phyloP scores from a whole-genome alignment of 2,329 filamentous ascomycete genomes.

The Elsinoe fawcettii region DNA sequence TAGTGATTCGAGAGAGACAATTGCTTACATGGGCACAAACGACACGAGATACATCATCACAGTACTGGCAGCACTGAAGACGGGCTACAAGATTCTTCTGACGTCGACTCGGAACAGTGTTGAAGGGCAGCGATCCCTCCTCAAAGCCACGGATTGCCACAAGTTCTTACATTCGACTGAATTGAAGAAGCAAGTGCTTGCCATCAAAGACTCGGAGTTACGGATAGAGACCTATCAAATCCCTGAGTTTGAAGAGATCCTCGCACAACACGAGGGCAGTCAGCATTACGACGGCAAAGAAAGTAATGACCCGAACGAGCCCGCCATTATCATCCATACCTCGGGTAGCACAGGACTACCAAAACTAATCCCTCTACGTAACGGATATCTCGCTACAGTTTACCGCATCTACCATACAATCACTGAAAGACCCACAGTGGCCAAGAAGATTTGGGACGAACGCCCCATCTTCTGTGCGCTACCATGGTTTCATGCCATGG shows the following conservation, averaged over 20 bases:
- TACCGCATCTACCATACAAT: slow-evolving; percentile 34
- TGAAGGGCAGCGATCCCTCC: slow-evolving; percentile 17
- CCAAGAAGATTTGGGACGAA: slow-evolving; percentile 12
- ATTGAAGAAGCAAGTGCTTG: slow-evolving; percentile 13
- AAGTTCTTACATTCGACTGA: slow-evolving; percentile 15
- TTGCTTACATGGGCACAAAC: slow-evolving; percentile 23
- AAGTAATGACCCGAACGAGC: slow-evolving; percentile 29
- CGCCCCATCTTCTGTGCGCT: slow-evolving; percentile 23
- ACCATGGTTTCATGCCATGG: slow-evolving; percentile 20
- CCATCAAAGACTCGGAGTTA: slow-evolving; percentile 14
- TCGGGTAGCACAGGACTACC: slow-evolving; percentile 39
- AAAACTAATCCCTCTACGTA: slow-evolving; percentile 34
- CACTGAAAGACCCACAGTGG: slow-evolving; percentile 21
- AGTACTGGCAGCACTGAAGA: slow-evolving; percentile 21
- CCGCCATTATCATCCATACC: slow-evolving; percentile 36
- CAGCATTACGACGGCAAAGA: slow-evolving; percentile 29
- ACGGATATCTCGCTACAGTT: slow-evolving; percentile 30
- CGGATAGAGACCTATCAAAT: slow-evolving; percentile 14
- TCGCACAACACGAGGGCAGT: background rate
- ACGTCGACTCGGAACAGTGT: slow-evolving; percentile 17
- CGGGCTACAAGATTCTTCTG: slow-evolving; percentile 22
- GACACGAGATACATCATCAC: slow-evolving; percentile 22
- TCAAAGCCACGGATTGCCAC: slow-evolving; percentile 16
- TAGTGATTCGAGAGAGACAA: slow-evolving; percentile 15
- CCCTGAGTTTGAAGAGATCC: slow-evolving; percentile 16